phyloP scores from a whole-genome alignment of 495 filamentous ascomycete species.

The Aspergillus mulundensis region DNA sequence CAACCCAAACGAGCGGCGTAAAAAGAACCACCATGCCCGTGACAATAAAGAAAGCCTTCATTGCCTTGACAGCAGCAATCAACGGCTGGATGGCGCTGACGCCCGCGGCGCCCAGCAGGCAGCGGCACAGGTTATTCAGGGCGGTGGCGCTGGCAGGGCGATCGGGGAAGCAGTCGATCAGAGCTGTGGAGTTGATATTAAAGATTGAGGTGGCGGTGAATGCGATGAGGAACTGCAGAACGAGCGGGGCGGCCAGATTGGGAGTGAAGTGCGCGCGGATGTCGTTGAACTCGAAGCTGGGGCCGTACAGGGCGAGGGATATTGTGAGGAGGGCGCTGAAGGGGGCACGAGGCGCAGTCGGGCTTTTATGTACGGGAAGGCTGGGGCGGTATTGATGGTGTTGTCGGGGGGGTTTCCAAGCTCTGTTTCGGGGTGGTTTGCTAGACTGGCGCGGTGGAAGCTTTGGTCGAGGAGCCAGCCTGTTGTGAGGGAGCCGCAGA shows the following conservation, averaged over 20 bases:
- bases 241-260: conserved; percentile 49
- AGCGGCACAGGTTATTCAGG: conserved; percentile 67
- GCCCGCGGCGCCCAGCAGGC: conserved; percentile 61
- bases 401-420: not conserved
- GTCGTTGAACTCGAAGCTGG: conserved; percentile 18
- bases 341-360: conserved; percentile 20
- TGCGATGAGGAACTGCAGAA: conserved; percentile 53
- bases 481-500: conserved; percentile 17
- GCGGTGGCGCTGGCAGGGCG: conserved; percentile 63
- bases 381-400: too few species aligned
- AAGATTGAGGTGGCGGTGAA: conserved; percentile 42
- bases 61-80: conserved; percentile 54
- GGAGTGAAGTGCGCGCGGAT: conserved; percentile 21
- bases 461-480: conserved; percentile 19
- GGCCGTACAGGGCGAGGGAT: conserved; percentile 17
- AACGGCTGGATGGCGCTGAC: conserved; percentile 61
- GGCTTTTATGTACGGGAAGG: conserved; percentile 17
- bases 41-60: conserved; percentile 60
- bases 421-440: not conserved
- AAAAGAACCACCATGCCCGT: conserved; percentile 39
- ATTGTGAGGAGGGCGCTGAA: conserved; percentile 15
- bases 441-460: conserved; percentile 9
- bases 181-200: conserved; percentile 55
- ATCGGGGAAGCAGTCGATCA: conserved; percentile 63
- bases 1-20: conserved; percentile 33